Percentiles rank a stretch among this genome's conserved stretches.
Evolutionary conservation across 2,329 filamentous ascomycete species (phyloP).

Genomic region (Mycogone perniciosa): DNA sequence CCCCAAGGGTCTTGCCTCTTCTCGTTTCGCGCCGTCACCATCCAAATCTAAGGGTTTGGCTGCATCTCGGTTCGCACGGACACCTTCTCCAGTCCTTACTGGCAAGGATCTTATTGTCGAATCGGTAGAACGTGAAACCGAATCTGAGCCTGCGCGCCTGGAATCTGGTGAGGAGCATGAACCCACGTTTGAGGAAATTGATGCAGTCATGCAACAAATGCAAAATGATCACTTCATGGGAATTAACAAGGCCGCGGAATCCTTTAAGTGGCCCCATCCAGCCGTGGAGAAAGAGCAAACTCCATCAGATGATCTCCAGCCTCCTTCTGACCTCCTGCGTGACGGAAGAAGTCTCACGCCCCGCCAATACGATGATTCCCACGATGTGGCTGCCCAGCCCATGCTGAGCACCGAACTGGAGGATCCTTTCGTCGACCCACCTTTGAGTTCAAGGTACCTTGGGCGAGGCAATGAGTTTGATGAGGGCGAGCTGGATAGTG

Average conservation of each 20-base stretch:
- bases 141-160: conserved; percentile 11
- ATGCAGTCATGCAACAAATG: conserved; percentile 85
- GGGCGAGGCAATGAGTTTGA: conserved; percentile 43
- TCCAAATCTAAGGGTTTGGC: conserved; percentile 37
- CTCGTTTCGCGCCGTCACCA: conserved; percentile 42
- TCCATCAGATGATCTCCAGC: conserved; percentile 48
- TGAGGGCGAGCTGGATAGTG: conserved; percentile 37
- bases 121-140: conserved; percentile 24
- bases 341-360: conserved; percentile 71
- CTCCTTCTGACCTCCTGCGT: conserved; percentile 49
- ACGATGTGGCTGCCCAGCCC: conserved; percentile 41
- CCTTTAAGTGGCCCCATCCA: conserved; percentile 35
- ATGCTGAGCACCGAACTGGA: conserved; percentile 50
- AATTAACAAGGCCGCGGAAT: conserved; percentile 55
- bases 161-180: conserved; percentile 16
- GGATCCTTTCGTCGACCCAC: conserved; percentile 55
- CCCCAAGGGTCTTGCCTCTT: conserved; percentile 35
- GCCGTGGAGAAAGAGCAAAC: conserved; percentile 30
- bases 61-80: conserved; percentile 39
- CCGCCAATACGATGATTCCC: conserved; percentile 43
- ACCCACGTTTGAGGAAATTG: conserved; percentile 74
- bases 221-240: conserved; percentile 67
- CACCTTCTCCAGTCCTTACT: conserved; percentile 26
- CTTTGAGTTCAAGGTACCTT: conserved; percentile 41
- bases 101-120: conserved; percentile 17